Base-by-base conservation (phyloP, 2,329 filamentous ascomycete genomes). In the Mycosphaerella sp. region DNA sequence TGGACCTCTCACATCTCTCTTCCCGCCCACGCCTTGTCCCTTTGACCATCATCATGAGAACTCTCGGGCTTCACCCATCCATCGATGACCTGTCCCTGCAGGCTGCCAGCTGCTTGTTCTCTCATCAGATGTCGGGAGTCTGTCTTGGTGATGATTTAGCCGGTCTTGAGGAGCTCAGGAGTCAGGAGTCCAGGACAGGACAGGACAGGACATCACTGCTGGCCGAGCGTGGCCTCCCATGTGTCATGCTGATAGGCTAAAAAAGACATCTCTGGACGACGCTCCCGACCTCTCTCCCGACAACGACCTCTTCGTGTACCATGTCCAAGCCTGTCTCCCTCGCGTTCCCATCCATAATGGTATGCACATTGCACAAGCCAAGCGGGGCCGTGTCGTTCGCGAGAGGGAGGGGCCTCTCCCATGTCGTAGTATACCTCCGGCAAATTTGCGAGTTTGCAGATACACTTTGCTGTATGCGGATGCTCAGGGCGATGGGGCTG, bases 201-300 rank as follows among this genome's bases (percentile, higher is more conserved):
- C 21, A 21, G 21, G 21, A 21, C 21, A 21, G n/a, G 50, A 48
- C 39, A 55, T 31, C 48, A 11, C 44, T 36, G 31, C 54, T 45
- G 39, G 45, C 48, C 49, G 39, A 48, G 47, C 38, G 50, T 47
- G 43, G 45, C 42, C 49, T 48, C 40, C 40, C 54, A 56, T 56
- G 54, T 56, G 54, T 46, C 17, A 26, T 49, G 23, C 45, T 56
- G 54, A 56, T 53, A 56, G 54, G 54, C 54, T 45, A 44, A 50
- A 50, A 48, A 50, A 50, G 54, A 53, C 14, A 6, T 29, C 48
- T 45, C 45, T 32, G 29, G 44, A 26, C 48, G 43, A 39, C 31
- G 23, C 48, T 31, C 34, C n/a, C n/a, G n/a, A n/a, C n/a, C 49
- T 34, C 46, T 41, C 14, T 46, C 49, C 39, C 48, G 48, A 56